These are phyloP conservation scores for Phytophthora pinifolia DNA, from an alignment of 352 stramenopile genomes.

Conservation along the genomic window DNA sequence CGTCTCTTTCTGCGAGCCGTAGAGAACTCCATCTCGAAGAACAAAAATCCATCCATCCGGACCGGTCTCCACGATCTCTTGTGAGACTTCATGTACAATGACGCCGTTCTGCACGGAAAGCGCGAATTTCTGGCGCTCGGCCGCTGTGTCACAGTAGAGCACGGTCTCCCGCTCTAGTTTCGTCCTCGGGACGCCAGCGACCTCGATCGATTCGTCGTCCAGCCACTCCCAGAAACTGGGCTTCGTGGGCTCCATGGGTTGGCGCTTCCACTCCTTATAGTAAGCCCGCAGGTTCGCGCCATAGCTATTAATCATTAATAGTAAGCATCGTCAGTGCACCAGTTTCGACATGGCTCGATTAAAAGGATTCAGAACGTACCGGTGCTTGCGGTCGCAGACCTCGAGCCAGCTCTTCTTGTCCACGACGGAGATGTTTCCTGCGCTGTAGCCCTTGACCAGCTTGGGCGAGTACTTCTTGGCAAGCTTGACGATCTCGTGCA, in stretches of 20 bases:
- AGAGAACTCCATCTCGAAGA: constrained; percentile 92
- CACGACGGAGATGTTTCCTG: constrained; percentile 90
- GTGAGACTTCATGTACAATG: constrained; percentile 58
- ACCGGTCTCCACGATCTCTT: constrained; percentile 89
- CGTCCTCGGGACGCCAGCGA: constrained; percentile 86
- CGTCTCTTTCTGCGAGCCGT: constrained; percentile 94
- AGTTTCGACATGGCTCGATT: not conserved
- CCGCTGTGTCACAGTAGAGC: constrained; percentile 91
- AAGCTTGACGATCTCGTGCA: constrained; percentile 89
- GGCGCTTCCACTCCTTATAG: constrained; percentile 96
- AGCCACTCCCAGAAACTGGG: constrained; percentile 90
- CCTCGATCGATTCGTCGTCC: constrained; percentile 84
- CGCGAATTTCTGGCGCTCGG: constrained; percentile 90
- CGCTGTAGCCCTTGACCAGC: constrained; percentile 87
- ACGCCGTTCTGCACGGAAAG: constrained; percentile 69
- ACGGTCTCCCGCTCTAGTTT: constrained; percentile 95
- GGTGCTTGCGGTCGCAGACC: constrained; percentile 87
- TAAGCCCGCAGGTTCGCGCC: constrained; percentile 97
- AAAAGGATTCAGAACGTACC: constrained; percentile 37
- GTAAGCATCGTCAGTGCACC: not conserved
- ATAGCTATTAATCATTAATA: constrained; percentile 66
- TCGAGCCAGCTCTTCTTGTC: constrained; percentile 91
- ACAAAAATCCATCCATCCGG: constrained; percentile 98
- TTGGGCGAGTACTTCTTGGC: constrained; percentile 90
- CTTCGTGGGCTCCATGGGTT: constrained; percentile 60